Base-by-base conservation (phyloP, 2,329 filamentous ascomycete genomes). In the Ilyonectria sp. region DNA sequence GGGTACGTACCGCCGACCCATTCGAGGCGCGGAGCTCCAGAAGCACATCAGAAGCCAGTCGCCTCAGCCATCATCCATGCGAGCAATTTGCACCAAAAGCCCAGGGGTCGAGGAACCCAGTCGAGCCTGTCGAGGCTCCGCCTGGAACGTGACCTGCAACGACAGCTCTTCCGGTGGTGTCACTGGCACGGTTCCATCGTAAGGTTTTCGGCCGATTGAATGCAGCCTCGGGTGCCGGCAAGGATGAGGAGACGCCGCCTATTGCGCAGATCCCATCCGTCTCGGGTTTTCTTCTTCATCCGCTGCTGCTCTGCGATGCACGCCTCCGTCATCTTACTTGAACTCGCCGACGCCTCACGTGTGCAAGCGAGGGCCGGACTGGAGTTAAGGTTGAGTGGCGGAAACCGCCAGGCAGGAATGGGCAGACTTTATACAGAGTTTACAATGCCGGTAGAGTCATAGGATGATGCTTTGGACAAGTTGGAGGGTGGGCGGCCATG, bases 101-200 rank as follows among this genome's bases (percentile, higher is more conserved):
- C 7, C 17, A 56, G 23, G 35, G 40, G 26, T 47, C 63, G 52
- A 66, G 63, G 63, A 62, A 66, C 63, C 63, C 63, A 66, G 62
- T 21, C 21, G 21, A 21, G 21, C 21, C 3, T 21, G 63, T 61
- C 63, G 29, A 55, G 33, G 19, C 44, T 26, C 44, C 40, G n/a
- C 15, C 46, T 31, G 35, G 23, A 52, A 23, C 43, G n/a, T 23
- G 50, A 19, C 43, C 33, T 57, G 54, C 23, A 53, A 58, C 53
- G 26, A 58, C 19, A 49, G 35, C 23, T 21, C 23, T 44, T 37
- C 43, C 40, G 65, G 62, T 74, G 70, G 71, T 66, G 65, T 72
- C 64, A 74, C 62, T 67, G 21, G 26, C 52, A 57, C 46, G 68
- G 60, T 61, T 61, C 57, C 43, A 70, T 74, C 71, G 44, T 64